Conservation (phyloP, 2,329 filamentous ascomycete genomes). For the Botrytis sinoallii region DNA sequence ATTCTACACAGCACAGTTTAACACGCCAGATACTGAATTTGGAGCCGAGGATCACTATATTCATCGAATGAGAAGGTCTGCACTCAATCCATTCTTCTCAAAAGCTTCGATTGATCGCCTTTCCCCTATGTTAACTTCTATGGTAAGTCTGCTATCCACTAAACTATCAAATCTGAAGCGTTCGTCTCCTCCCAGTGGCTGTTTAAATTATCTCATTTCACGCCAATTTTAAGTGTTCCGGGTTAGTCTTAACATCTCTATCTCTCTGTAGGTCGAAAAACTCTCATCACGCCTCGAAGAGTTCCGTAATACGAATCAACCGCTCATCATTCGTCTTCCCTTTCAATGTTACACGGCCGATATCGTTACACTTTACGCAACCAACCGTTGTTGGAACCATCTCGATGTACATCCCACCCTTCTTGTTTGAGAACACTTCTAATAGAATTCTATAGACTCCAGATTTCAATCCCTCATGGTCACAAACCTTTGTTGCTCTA, state of each 20-base stretch:
- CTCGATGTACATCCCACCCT: background rate
- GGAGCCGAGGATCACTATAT: constrained; percentile 28
- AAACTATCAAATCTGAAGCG: background rate
- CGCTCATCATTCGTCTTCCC: constrained; percentile 23
- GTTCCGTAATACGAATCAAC: constrained; percentile 21
- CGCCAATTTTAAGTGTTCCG: background rate
- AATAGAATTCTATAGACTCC: background rate
- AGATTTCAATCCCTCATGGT: constrained; percentile 28
- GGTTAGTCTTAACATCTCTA: background rate
- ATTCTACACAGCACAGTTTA: constrained; percentile 23
- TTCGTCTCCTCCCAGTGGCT: background rate
- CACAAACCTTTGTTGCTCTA: background rate
- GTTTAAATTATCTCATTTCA: background rate
- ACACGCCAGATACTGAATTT: constrained; percentile 21
- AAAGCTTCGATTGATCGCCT: constrained; percentile 24
- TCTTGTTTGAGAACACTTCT: background rate
- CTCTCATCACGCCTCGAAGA: constrained; percentile 26
- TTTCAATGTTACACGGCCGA: constrained; percentile 32
- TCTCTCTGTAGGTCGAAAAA: constrained; percentile 22
- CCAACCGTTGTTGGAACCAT: constrained; percentile 7
- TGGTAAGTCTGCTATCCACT: constrained; percentile 7
- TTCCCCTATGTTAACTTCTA: constrained; percentile 27
- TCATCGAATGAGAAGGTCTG: constrained; percentile 28
- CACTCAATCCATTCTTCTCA: constrained; percentile 32
- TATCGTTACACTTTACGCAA: constrained; percentile 22